phyloP scores from a whole-genome alignment of 2,329 filamentous ascomycete species.

The Fusarium bulbicola region DNA sequence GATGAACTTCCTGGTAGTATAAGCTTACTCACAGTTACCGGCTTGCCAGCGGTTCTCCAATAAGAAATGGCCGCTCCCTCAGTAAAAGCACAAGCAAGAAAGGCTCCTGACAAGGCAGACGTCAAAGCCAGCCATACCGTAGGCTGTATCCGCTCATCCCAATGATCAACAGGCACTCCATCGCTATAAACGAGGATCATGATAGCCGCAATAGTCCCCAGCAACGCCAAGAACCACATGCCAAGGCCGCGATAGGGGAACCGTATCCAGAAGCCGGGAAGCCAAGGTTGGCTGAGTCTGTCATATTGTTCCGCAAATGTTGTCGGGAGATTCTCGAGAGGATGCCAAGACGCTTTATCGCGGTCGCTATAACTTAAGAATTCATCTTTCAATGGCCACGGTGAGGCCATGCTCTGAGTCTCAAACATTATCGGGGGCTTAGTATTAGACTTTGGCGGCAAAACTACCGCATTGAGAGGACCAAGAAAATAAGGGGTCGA shows the following conservation, averaged over 20 bases:
- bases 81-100: slow-evolving; percentile 30
- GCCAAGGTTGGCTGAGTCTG: slow-evolving; percentile 32
- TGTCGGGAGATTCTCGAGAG: slow-evolving; percentile 8
- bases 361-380: background rate
- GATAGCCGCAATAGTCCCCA: slow-evolving; percentile 22
- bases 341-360: slow-evolving; percentile 23
- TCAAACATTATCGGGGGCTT: background rate
- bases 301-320: background rate
- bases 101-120: slow-evolving; percentile 29
- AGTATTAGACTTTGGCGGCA: background rate
- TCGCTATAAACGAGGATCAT: slow-evolving; percentile 30
- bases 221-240: slow-evolving; percentile 22
- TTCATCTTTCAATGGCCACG: slow-evolving; percentile 30
- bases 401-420: background rate
- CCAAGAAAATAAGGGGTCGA: background rate
- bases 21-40: slow-evolving; percentile 13
- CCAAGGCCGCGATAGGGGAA: slow-evolving; percentile 29
- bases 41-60: slow-evolving; percentile 29
- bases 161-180: slow-evolving; percentile 26
- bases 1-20: too few species aligned
- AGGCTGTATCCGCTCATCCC: slow-evolving; percentile 31
- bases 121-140: slow-evolving; percentile 36
- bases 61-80: slow-evolving; percentile 35
- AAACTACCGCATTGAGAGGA: background rate
- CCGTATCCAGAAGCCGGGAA: slow-evolving; percentile 30